phyloP scores from a whole-genome alignment of 192 early-diverging fungal species.

The Mortierella hygrophila region DNA sequence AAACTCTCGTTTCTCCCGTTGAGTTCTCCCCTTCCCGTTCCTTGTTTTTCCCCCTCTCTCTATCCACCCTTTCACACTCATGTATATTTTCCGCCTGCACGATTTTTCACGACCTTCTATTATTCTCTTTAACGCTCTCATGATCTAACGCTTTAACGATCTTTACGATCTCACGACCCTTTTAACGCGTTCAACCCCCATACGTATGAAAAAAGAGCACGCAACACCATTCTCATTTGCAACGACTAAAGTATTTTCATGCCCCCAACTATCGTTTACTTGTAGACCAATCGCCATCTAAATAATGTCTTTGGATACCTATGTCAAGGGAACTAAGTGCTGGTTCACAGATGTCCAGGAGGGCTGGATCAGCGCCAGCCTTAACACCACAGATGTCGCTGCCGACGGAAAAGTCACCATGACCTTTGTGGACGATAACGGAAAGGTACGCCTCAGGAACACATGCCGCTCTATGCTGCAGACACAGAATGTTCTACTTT shows the following conservation, averaged over 20 bases:
- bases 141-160: slow-evolving; percentile 1
- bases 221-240: neutral
- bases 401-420: slow-evolving; percentile 72
- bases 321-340: slow-evolving; percentile 80
- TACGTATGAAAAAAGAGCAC: neutral
- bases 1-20: slow-evolving; percentile 9
- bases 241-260: slow-evolving; percentile 17
- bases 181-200: slow-evolving; percentile 4
- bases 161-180: slow-evolving; percentile 18
- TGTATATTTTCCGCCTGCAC: slow-evolving; percentile 7
- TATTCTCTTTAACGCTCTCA: neutral
- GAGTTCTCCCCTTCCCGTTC: neutral
- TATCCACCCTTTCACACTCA: neutral
- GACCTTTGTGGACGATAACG: slow-evolving; percentile 70
- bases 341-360: slow-evolving; percentile 93
- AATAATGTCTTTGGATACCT: slow-evolving; percentile 70
- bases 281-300: slow-evolving; percentile 8
- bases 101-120: slow-evolving; percentile 7
- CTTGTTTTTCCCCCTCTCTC: neutral
- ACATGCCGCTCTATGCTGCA: neutral
- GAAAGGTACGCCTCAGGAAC: slow-evolving; percentile 60
- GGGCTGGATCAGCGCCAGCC: slow-evolving; percentile 86
- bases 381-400: slow-evolving; percentile 65
- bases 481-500: neutral
- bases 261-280: neutral